Conservation (phyloP, 371 early-diverging fungal genomes). For the Lichtheimia corymbifera region DNA sequence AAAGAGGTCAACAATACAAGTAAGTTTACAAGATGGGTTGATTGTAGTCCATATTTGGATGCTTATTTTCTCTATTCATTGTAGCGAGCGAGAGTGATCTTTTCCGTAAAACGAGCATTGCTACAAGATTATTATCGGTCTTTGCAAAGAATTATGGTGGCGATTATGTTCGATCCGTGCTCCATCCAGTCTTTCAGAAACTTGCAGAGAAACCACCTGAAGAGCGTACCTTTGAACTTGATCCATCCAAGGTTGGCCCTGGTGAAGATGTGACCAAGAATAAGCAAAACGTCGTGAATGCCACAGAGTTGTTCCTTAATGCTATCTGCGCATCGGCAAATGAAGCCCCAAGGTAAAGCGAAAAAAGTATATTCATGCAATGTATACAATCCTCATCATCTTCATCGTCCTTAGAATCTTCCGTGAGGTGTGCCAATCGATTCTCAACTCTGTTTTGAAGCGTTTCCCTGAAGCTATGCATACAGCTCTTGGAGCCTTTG, state of each 20-base stretch:
- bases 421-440: constrained; percentile 80
- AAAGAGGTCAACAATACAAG: constrained; percentile 82
- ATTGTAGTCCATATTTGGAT: no score
- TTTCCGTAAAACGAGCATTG: constrained; percentile 90
- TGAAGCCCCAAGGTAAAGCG: constrained; percentile 60
- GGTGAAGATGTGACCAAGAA: constrained; percentile 70
- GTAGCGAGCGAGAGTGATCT: constrained; percentile 80
- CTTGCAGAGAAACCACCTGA: constrained; percentile 53
- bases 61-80: constrained; percentile 4
- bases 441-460: constrained; percentile 75
- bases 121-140: constrained; percentile 81
- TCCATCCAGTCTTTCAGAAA: constrained; percentile 74
- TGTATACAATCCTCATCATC: not conserved
- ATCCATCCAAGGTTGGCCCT: constrained; percentile 74
- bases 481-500: constrained; percentile 91
- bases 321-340: constrained; percentile 76
- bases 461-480: constrained; percentile 86
- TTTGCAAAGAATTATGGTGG: constrained; percentile 83
- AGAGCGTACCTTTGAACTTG: constrained; percentile 73
- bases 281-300: constrained; percentile 74
- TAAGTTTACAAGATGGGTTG: constrained; percentile 16
- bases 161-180: constrained; percentile 78
- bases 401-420: constrained; percentile 41
- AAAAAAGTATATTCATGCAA: not conserved
- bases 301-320: constrained; percentile 81